Base-by-base conservation (phyloP, 441 rosid species). In the Hura crepitans region DNA sequence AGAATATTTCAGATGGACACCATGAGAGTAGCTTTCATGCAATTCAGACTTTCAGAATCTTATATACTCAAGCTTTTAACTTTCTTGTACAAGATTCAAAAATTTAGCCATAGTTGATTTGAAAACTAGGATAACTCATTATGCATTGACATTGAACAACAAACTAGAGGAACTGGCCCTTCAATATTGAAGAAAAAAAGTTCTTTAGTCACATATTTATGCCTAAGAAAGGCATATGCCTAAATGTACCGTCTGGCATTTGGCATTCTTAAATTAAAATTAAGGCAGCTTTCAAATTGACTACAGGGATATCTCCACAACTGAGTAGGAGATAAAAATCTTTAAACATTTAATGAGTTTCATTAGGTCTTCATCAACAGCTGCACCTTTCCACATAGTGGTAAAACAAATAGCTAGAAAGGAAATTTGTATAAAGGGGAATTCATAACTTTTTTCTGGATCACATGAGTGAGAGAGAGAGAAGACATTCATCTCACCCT, bases 401-500 rank as follows among this genome's bases (percentile, higher is more conserved):
- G 46, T 55, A 62, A 22, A 45, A 30, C 11, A 56, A 20, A 53
- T 6, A 71, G 45, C 55, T 50, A 28, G 15, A 64, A n/a, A 72
- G 27, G 27, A 14, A 13, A 39, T n/a, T 27, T 42, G 14, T 23
- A 5, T 57, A 20, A 65, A 65, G 33, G 20, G 25, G 31, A 69
- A 31, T 23, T 37, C 14, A 22, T 18, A 45, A 62, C 20, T 43
- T 6, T 28, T 15, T 43, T 50, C 22, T 13, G 37, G 5, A 56
- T 39, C 20, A 22, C 13, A 62, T 17, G 61, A 25, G 49, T 43
- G 39, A 62, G 71, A 37, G 31, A 66, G 31, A 67, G 43, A 46
- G 27, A 65, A 27, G 17, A 18, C 23, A 25, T 59, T 27, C 37
- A 76, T 64, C 92, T 83, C 61, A 92, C 99, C 91, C 80, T 87